Evolutionary conservation across 768 basidiomycete genomes (phyloP).

Genomic region (Podaxis sp.): DNA sequence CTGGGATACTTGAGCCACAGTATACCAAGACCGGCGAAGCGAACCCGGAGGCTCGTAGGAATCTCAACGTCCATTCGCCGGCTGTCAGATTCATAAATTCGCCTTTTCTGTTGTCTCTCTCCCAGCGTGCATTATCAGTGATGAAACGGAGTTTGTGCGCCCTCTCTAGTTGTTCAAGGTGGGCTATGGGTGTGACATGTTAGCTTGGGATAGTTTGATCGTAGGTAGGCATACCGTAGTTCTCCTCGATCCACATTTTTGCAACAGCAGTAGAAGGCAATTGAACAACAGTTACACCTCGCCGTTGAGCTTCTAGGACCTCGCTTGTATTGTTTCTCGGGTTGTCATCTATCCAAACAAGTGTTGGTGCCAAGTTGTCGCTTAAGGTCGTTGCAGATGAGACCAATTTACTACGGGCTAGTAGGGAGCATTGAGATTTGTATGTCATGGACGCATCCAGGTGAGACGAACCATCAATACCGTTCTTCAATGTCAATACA

Average conservation of each 20-base stretch:
- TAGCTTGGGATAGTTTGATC: neutral
- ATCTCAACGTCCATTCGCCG: slow-evolving; percentile 22
- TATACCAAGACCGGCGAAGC: slow-evolving; percentile 21
- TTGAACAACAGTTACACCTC: slow-evolving; percentile 20
- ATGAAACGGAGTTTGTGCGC: slow-evolving; percentile 22
- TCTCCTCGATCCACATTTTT: slow-evolving; percentile 23
- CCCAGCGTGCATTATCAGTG: slow-evolving; percentile 25
- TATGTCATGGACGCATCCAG: neutral
- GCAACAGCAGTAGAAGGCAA: slow-evolving; percentile 24
- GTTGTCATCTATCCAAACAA: slow-evolving; percentile 27
- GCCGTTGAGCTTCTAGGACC: slow-evolving; percentile 13
- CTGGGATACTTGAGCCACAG: slow-evolving; percentile 13
- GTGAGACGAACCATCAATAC: neutral
- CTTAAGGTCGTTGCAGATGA: neutral
- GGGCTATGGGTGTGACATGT: slow-evolving; percentile 10
- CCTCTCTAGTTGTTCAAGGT: slow-evolving; percentile 20
- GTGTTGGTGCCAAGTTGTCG: slow-evolving; percentile 12
- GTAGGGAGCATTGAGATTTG: neutral
- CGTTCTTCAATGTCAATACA: neutral
- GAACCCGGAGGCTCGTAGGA: slow-evolving; percentile 19
- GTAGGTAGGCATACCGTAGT: slow-evolving; percentile 17
- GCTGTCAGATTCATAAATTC: slow-evolving; percentile 18
- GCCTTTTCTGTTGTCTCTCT: slow-evolving; percentile 3
- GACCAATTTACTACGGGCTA: neutral
- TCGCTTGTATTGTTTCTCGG: slow-evolving; percentile 15